Percentiles rank a stretch among this genome's conserved stretches.
Conservation (phyloP, 2,329 filamentous ascomycete species). For the Metarhizium anisopliae region DNA sequence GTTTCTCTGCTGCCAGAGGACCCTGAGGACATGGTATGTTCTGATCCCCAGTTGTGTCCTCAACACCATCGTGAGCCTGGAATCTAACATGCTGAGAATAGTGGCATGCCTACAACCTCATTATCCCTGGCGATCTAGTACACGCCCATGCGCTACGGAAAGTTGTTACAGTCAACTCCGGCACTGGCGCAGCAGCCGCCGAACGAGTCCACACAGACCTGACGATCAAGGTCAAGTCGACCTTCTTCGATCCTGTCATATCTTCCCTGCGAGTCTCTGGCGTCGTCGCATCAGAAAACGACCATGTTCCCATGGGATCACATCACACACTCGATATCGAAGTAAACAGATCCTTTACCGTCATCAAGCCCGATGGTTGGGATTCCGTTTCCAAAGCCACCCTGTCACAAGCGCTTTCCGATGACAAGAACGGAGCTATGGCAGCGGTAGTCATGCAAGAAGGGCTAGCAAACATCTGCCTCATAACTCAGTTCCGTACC, state of each 20-base stretch:
- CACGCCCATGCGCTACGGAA: slow-evolving; percentile 48
- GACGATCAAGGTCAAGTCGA: slow-evolving; percentile 46
- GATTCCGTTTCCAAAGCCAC: slow-evolving; percentile 78
- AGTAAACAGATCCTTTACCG: slow-evolving; percentile 74
- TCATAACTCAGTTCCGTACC: slow-evolving; percentile 73
- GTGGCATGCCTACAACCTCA: slow-evolving; percentile 56
- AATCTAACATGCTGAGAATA: slow-evolving; percentile 11
- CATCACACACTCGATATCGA: slow-evolving; percentile 69
- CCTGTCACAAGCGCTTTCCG: slow-evolving; percentile 68
- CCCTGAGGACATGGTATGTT: slow-evolving; percentile 36
- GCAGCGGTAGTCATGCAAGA: slow-evolving; percentile 94
- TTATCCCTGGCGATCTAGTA: slow-evolving; percentile 42
- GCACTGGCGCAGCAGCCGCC: slow-evolving; percentile 37
- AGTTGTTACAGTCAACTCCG: slow-evolving; percentile 39
- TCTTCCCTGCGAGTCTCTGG: slow-evolving; percentile 49
- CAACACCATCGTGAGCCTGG: neutral
- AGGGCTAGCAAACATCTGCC: slow-evolving; percentile 71
- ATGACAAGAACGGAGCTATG: slow-evolving; percentile 71
- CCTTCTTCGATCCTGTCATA: slow-evolving; percentile 48
- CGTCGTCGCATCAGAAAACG: slow-evolving; percentile 43
- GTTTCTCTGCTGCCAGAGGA: slow-evolving; percentile 35
- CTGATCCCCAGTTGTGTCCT: neutral
- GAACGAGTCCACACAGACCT: slow-evolving; percentile 49
- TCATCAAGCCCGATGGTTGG: slow-evolving; percentile 80
- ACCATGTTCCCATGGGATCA: slow-evolving; percentile 42